phyloP scores from a whole-genome alignment of 2,329 filamentous ascomycete species.

The Tolypocladium endophyticum region DNA sequence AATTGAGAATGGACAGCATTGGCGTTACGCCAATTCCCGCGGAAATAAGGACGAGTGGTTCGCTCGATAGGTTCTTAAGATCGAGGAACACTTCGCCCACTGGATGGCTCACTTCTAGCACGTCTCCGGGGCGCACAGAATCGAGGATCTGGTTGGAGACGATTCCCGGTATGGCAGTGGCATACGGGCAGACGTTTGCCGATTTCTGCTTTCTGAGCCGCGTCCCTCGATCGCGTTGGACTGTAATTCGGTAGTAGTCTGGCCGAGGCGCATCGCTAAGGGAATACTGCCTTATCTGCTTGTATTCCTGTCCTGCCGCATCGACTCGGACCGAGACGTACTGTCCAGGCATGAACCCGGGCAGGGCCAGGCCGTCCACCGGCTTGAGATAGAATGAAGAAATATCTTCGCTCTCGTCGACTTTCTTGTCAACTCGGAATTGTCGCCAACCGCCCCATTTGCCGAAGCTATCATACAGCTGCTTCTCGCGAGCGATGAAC shows the following conservation, averaged over 20 bases:
- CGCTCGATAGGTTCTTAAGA: slow-evolving; percentile 21
- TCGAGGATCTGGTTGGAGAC: slow-evolving; percentile 63
- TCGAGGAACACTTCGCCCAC: slow-evolving; percentile 51
- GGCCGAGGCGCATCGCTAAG: slow-evolving; percentile 53
- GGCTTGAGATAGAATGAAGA: slow-evolving; percentile 62
- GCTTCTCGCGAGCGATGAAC: slow-evolving; percentile 55
- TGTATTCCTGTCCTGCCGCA: slow-evolving; percentile 44
- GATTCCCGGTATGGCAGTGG: slow-evolving; percentile 43
- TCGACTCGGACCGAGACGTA: slow-evolving; percentile 56
- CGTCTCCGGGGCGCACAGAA: slow-evolving; percentile 47
- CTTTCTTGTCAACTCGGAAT: slow-evolving; percentile 55
- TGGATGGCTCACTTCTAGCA: slow-evolving; percentile 56
- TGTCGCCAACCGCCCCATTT: slow-evolving; percentile 57
- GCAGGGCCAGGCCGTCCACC: slow-evolving; percentile 48
- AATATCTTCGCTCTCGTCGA: slow-evolving; percentile 56
- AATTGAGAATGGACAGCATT: slow-evolving; percentile 50
- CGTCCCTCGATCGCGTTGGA: slow-evolving; percentile 54
- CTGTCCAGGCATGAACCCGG: slow-evolving; percentile 57
- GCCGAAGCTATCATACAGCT: slow-evolving; percentile 51
- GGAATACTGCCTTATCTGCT: slow-evolving; percentile 63
- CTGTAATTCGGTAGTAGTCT: slow-evolving; percentile 58
- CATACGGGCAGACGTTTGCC: slow-evolving; percentile 11
- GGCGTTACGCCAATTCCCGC: slow-evolving; percentile 52
- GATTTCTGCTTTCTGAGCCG: slow-evolving; percentile 13
- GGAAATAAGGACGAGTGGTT: slow-evolving; percentile 49